Evolutionary conservation across 805 yeast genomes (phyloP), one percentile per base, ranked within the genome.

Genomic region (Spathaspora arborariae): DNA sequence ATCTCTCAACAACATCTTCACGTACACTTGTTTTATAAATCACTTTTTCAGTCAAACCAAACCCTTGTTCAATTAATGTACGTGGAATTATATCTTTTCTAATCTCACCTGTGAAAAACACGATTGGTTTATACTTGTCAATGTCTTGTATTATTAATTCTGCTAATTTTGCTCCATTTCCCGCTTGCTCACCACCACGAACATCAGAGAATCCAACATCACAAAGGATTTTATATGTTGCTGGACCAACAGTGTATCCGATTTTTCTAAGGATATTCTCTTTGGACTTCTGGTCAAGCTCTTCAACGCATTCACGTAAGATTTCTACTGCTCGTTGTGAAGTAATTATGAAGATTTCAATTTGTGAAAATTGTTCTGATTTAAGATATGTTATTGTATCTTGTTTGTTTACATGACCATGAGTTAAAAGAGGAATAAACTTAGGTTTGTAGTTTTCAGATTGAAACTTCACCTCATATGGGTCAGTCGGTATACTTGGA

Each of bases 281-380:
- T 46, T 48, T 59, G 39, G 40, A 36, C 7, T 41, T 50, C 1
- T 41, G 55, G 24, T 51, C 56, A 10, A 43, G 39, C 9, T 48
- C 47, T 0, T 53, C 50, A 5, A 84, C 64, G 11, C 78, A 60
- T 34, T 70, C 68, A 50, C 78, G 78, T 10, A 89, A 63, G 4
- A 88, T 83, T 55, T 91, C 97, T 0, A 91, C 96, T 1, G 97
- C 96, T 53, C 98, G 65, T 60, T 92, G 97, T 1, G 96, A 86
- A 0, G 98, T 91, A 3, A 92, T 81, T 8, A 92, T 84, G 33
- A 89, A 64, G 0, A 82, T 78, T 36, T 75, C 72, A 22, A 73
- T 67, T 0, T 64, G 55, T 1, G 56, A 41, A 50, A 79, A 81
- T 8, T 65, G 68, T 0, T 58, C 56, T 4, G 80, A 71, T 2